Percentiles rank a stretch among this genome's conserved stretches.
phyloP scores from a whole-genome alignment of 2,329 filamentous ascomycete genomes.

The Chaetomiaceae sp. region DNA sequence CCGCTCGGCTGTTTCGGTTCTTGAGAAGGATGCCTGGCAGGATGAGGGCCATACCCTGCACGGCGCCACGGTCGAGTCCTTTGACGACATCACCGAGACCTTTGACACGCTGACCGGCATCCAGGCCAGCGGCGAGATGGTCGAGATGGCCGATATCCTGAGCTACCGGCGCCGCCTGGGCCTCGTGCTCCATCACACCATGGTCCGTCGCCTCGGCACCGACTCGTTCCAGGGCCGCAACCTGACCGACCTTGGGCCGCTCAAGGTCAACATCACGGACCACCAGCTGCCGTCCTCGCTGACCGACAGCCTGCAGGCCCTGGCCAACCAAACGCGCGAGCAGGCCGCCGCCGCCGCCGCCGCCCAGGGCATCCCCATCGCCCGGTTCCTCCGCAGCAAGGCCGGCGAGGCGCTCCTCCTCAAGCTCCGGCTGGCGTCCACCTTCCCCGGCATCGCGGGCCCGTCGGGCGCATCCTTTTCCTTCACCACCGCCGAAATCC shows the following conservation, averaged over 20 bases:
- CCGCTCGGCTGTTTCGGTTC: constrained; percentile 11
- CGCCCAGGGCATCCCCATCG: background rate
- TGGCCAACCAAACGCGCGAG: constrained; percentile 11
- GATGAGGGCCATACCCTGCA: constrained; percentile 6
- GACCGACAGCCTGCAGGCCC: background rate
- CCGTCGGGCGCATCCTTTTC: constrained; percentile 7
- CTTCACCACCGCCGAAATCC: constrained; percentile 16
- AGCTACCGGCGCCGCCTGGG: constrained; percentile 17
- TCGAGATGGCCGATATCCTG: background rate
- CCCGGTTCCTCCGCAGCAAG: constrained; percentile 7
- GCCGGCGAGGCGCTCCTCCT: constrained; percentile 11
- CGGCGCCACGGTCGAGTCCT: constrained; percentile 2
- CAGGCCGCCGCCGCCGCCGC: background rate
- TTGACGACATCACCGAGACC: constrained; percentile 12
- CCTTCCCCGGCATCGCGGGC: constrained; percentile 20
- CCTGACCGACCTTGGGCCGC: constrained; percentile 20
- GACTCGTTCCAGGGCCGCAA: constrained; percentile 20
- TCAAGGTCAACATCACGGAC: constrained; percentile 23
- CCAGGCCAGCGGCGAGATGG: constrained; percentile 10
- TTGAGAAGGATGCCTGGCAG: constrained; percentile 15
- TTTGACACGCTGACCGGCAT: constrained; percentile 5
- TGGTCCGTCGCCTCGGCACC: constrained; percentile 23
- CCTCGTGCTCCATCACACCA: constrained; percentile 14
- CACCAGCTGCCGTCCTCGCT: constrained; percentile 14
- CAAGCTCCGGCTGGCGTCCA: constrained; percentile 22